Evolutionary conservation across 768 basidiomycete species (phyloP), one percentile per base, ranked within the genome.

Genomic region (Boletus huronensis): DNA sequence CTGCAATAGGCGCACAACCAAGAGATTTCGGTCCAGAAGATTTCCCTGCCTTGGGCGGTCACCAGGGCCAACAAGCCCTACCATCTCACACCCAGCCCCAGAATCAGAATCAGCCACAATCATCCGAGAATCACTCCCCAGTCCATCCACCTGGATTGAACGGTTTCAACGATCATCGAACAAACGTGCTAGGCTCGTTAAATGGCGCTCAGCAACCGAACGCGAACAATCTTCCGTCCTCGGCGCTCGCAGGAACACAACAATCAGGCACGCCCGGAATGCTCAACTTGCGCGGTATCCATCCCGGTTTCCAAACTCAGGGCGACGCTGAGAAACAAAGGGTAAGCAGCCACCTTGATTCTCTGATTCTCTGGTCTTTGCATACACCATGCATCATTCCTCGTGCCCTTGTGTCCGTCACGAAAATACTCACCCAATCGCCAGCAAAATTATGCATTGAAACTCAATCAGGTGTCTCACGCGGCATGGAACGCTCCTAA

Each of bases 31-130:
- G 87, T n/a, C 83, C 86, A 38, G 90, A 93, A 61, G 92, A 94
- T 74, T 93, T 94, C 68, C 92, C 92, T 48, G 92, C 92, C 17
- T 75, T 94, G 26, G 87, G 90, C 11, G 87, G 85, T 49, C 84
- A 81, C 60, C 72, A 76, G 54, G 79, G 58, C 54, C 75, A 54
- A 45, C 68, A 68, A 38, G 9, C 58, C 3, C 35, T 64, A 3
- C 32, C 59, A 19, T 63, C 69, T 17, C 70, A 69, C 35, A 64
- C 48, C 48, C 66, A 69, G 42, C 67, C 62, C 25, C 66, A 64
- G 47, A 63, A 62, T 29, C 62, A 72, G 57, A 70, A 63, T 51
- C 68, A 68, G 38, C 61, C 65, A 26, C 65, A 68, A n/a, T 63
- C 65, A 13, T 52, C 72, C 11, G 74, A 75, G 23, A 65, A 60